A percentile compares a stretch with the other conserved stretches of the same genome.
Conservation (phyloP, 108 stramenopile genomes). For the Cafeteria roenbergensis region DNA sequence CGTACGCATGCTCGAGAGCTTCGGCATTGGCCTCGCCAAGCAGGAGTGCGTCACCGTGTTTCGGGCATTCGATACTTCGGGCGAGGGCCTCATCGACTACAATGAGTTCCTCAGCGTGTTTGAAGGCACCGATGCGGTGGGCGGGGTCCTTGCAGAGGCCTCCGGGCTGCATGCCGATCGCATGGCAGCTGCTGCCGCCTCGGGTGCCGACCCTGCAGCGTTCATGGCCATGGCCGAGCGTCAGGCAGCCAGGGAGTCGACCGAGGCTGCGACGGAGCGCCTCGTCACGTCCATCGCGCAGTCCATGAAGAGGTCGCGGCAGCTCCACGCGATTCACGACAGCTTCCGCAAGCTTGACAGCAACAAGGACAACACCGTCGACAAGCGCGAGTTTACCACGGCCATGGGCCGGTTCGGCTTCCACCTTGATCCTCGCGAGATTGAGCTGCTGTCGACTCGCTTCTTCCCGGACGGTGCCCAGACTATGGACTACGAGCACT, state of each 20-base stretch:
- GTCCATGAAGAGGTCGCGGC: too few species aligned
- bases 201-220: too few species aligned
- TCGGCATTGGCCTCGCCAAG: conserved; percentile 3
- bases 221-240: background rate
- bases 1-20: conserved; percentile 3
- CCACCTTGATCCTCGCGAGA: too few species aligned
- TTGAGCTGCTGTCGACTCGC: too few species aligned
- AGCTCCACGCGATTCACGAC: background rate
- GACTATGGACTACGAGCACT: too few species aligned
- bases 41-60: background rate
- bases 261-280: background rate
- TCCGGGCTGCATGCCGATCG: too few species aligned
- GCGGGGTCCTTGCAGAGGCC: too few species aligned
- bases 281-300: too few species aligned
- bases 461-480: too few species aligned
- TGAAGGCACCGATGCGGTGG: background rate
- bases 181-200: too few species aligned
- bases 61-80: background rate
- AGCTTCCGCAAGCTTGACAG: background rate
- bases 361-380: conserved; percentile 7
- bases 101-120: background rate
- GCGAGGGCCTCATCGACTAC: background rate
- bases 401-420: too few species aligned
- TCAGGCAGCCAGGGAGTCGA: too few species aligned
- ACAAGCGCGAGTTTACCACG: background rate